phyloP scores from a whole-genome alignment of 345 rosid species.

The Pelargonium nanum region DNA sequence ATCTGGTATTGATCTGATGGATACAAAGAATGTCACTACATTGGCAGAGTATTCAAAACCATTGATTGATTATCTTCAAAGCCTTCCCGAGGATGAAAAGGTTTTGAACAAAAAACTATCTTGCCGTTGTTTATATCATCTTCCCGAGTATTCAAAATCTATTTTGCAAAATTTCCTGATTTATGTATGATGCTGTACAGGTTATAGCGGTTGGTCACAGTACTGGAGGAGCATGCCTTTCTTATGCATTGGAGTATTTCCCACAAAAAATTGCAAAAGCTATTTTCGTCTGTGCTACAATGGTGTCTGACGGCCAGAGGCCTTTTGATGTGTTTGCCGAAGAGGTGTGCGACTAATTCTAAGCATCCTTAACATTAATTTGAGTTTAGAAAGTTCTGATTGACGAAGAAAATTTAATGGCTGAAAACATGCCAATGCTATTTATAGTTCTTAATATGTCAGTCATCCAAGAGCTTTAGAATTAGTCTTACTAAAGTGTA shows the following conservation, averaged over 20 bases:
- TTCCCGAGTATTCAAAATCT: background rate
- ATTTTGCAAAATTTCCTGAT: background rate
- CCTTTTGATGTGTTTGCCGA: slow-evolving; percentile 92
- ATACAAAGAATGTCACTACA: slow-evolving; percentile 52
- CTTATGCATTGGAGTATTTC: slow-evolving; percentile 71
- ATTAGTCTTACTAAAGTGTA: too few relatives aligned
- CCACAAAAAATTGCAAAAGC: slow-evolving; percentile 75
- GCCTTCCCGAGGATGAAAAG: slow-evolving; percentile 78
- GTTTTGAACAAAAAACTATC: slow-evolving; percentile 19
- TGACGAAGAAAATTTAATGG: too few relatives aligned
- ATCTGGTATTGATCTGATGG: slow-evolving; percentile 67
- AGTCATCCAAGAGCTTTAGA: too few relatives aligned
- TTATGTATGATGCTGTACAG: slow-evolving; percentile 25
- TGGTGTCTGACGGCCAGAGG: slow-evolving; percentile 80
- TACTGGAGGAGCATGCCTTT: slow-evolving; percentile 80
- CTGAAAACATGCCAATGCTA: too few relatives aligned
- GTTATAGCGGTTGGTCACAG: slow-evolving; percentile 86
- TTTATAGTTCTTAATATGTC: too few relatives aligned
- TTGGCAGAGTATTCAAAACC: slow-evolving; percentile 81
- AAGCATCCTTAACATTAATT: too few relatives aligned
- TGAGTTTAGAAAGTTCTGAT: too few relatives aligned
- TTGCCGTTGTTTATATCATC: background rate
- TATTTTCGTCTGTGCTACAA: slow-evolving; percentile 76
- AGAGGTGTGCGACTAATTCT: slow-evolving; percentile 49
- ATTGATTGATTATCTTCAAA: slow-evolving; percentile 47